Base-by-base conservation (phyloP, 2,329 filamentous ascomycete species). In the Pestalotiopsis sp. region DNA sequence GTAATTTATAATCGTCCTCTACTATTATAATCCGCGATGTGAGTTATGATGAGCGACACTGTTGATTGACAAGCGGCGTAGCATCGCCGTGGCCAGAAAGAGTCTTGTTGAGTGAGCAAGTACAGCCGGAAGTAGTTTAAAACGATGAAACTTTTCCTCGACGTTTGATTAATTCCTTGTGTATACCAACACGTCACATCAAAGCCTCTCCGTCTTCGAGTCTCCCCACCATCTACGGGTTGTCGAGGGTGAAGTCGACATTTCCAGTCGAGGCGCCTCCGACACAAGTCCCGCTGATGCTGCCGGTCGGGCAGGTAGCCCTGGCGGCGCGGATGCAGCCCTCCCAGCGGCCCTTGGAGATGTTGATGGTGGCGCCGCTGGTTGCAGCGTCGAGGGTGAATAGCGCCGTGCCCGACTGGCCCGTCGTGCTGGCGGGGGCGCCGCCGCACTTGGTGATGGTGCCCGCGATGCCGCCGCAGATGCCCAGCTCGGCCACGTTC, bases 301-400 rank as follows among this genome's bases (percentile, higher is more conserved):
- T 85, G 20, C 84, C 84, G 7, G 81, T 83, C 22, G 83, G 84
- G 73, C 85, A 87, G 59, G 81, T 80, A 68, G 83, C 81, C 67
- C 82, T 75, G 62, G 85, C 86, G 17, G 86, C 86, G 55, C 83
- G 80, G 64, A 88, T 81, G 73, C 86, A 88, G 64, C 81, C 78
- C 75, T 87, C 83, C 85, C 86, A 86, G 26, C 81, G 77, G 22
- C 80, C 80, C 77, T 87, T 87, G 60, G 80, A 81, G 69, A 88
- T 80, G 76, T 83, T 84, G 75, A 88, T 87, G 17, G 81, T 84
- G 24, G 82, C 80, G 10, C 83, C 85, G 1, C 72, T 67, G 1
- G 76, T 76, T 17, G 79, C 77, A 1, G 83, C 79, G 30, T 76
- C 79, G 17, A 88, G 78, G 3, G 74, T 78, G 75, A 88, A 87